phyloP scores from a whole-genome alignment of 805 yeast species.

The Nakazawaea ernobii region DNA sequence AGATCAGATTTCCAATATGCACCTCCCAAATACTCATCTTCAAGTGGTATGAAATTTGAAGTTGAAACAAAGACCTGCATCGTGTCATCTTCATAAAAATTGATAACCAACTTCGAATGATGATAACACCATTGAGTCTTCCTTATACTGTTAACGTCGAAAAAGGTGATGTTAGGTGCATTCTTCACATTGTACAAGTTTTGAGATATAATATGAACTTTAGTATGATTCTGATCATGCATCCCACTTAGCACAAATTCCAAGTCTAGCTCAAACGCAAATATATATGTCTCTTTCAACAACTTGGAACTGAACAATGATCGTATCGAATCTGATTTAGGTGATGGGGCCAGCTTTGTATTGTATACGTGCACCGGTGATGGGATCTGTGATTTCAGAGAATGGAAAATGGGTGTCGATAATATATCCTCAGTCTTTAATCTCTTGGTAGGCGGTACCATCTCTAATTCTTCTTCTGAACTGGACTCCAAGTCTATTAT shows the following conservation, averaged over 20 bases:
- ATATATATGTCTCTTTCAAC: conserved; percentile 5
- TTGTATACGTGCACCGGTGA: conserved; percentile 9
- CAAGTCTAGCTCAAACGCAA: conserved; percentile 17
- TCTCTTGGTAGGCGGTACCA: no score
- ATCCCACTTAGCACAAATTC: conserved; percentile 18
- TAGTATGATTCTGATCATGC: conserved; percentile 16
- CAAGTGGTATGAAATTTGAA: conserved; percentile 50
- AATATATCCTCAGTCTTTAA: no score
- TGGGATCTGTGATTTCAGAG: not conserved
- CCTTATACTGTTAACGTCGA: conserved; percentile 25
- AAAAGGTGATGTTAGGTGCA: conserved; percentile 15
- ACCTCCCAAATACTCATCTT: conserved; percentile 33
- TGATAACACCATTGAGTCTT: conserved; percentile 43
- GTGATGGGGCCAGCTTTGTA: conserved; percentile 4
- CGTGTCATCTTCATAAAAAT: conserved; percentile 39
- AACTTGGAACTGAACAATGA: conserved; percentile 3
- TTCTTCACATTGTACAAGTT: conserved; percentile 30
- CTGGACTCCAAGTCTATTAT: no score
- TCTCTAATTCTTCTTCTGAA: no score
- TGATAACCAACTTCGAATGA: conserved; percentile 66
- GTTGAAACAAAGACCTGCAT: conserved; percentile 54
- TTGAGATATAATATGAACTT: conserved; percentile 24
- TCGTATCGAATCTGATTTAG: conserved; percentile 1
- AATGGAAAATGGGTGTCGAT: conserved; percentile 18
- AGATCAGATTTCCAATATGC: conserved; percentile 9